Evolutionary conservation across 1,139 yeast species (phyloP).

Genomic region (Yamadazyma friedrichii): DNA sequence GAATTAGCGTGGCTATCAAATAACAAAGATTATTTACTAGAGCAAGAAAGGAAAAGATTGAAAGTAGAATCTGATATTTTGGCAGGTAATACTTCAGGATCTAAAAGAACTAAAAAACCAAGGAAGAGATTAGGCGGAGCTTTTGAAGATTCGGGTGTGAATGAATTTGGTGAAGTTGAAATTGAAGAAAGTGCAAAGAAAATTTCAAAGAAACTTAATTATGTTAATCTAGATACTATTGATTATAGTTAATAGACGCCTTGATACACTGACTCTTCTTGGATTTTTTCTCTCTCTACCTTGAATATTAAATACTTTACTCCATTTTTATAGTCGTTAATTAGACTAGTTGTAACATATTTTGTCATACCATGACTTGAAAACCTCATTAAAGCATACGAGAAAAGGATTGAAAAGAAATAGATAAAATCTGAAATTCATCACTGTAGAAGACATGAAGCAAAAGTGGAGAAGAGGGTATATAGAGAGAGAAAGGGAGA

Average conservation of each 20-base stretch:
- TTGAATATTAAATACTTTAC: no score
- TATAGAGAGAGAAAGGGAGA: no score
- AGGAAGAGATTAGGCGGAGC: conserved; percentile 17
- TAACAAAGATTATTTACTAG: conserved; percentile 80
- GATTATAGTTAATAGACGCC: conserved; percentile 13
- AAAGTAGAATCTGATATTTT: conserved; percentile 84
- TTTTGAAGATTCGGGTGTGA: conserved; percentile 35
- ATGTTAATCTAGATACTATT: conserved; percentile 61
- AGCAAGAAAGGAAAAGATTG: conserved; percentile 80
- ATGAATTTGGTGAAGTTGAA: conserved; percentile 41
- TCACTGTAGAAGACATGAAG: no score
- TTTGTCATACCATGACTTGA: no score
- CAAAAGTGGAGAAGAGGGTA: no score
- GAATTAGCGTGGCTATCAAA: conserved; percentile 86
- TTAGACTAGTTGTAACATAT: no score
- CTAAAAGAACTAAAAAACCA: conserved; percentile 39
- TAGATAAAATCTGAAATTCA: no score
- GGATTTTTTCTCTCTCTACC: no score
- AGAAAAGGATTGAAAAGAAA: no score
- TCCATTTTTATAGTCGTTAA: no score
- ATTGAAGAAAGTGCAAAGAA: conserved; percentile 76
- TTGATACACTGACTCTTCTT: no score
- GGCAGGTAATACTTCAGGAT: conserved; percentile 67
- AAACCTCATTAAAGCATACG: no score
- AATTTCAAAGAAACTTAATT: conserved; percentile 83